Evolutionary conservation across 257 asterid species (phyloP).

Genomic region (Solanum boliviense): DNA sequence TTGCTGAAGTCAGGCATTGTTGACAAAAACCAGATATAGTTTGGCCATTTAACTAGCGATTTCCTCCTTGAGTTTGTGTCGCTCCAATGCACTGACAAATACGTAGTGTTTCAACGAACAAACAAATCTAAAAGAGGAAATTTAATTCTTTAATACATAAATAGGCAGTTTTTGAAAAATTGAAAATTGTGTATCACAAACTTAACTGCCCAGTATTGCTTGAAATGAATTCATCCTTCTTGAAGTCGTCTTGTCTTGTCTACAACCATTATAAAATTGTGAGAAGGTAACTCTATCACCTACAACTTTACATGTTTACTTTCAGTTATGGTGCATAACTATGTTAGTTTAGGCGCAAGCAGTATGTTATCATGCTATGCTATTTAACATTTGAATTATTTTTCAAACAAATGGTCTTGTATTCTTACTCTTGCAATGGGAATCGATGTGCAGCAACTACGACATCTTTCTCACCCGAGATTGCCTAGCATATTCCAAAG

Average conservation of each 20-base stretch:
- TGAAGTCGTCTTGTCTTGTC: background rate
- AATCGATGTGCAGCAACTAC: slow-evolving; percentile 52
- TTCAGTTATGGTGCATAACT: background rate
- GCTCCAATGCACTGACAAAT: background rate
- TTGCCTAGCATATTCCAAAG: slow-evolving; percentile 56
- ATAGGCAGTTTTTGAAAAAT: background rate
- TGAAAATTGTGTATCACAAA: background rate
- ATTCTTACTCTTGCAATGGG: background rate
- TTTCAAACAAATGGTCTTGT: background rate
- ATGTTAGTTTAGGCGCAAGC: background rate
- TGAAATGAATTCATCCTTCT: background rate
- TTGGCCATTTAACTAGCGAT: background rate
- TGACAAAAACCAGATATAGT: background rate
- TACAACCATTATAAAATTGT: background rate
- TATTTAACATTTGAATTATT: background rate
- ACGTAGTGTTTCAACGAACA: background rate
- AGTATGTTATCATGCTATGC: background rate
- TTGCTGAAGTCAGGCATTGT: background rate
- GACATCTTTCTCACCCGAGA: slow-evolving; percentile 57
- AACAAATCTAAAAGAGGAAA: background rate
- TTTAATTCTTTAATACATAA: background rate
- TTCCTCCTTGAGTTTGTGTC: background rate
- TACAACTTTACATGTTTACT: background rate
- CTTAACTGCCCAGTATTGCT: background rate
- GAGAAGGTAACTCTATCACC: background rate